A percentile compares a stretch with the other conserved stretches of the same genome.
Evolutionary conservation across 441 rosid genomes (phyloP).

Genomic region (Mallotus japonicus): DNA sequence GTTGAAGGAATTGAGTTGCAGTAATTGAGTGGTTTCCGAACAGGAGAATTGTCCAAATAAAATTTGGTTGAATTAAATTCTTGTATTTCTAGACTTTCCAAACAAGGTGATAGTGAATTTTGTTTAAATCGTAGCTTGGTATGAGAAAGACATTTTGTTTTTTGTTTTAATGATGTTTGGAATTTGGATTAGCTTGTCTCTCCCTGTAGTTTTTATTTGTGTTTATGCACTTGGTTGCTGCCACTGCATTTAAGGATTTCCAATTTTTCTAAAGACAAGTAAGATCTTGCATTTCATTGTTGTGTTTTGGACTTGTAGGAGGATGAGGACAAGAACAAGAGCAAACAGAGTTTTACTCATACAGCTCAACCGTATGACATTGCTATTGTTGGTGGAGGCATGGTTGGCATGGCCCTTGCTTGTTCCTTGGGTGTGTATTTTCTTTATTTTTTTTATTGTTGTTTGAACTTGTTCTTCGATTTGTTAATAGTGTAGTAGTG

Average conservation of each 20-base stretch:
- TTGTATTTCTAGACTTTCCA: no score
- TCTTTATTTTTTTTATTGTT: not conserved
- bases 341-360: slow-evolving; percentile 27
- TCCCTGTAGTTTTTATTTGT: not conserved
- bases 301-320: slow-evolving; percentile 32
- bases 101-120: not conserved
- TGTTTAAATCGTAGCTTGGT: not conserved
- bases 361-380: slow-evolving; percentile 57
- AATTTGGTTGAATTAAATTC: not conserved
- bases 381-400: slow-evolving; percentile 95
- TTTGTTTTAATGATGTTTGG: not conserved
- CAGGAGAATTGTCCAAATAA: not conserved
- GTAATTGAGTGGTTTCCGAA: not conserved
- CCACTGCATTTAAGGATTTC: not conserved
- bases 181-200: slow-evolving; percentile 1
- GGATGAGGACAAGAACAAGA: slow-evolving; percentile 30
- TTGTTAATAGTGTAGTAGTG: not conserved
- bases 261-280: slow-evolving; percentile 14
- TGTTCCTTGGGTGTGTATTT: slow-evolving; percentile 69
- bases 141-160: not conserved
- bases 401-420: slow-evolving; percentile 97
- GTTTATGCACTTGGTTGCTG: not conserved
- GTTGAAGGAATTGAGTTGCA: not conserved
- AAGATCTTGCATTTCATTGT: slow-evolving; percentile 6
- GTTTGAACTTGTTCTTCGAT: not conserved